These are phyloP conservation scores for Eremothecium sinecaudum DNA, from an alignment of 1,139 yeast genomes.

Conservation along the genomic window DNA sequence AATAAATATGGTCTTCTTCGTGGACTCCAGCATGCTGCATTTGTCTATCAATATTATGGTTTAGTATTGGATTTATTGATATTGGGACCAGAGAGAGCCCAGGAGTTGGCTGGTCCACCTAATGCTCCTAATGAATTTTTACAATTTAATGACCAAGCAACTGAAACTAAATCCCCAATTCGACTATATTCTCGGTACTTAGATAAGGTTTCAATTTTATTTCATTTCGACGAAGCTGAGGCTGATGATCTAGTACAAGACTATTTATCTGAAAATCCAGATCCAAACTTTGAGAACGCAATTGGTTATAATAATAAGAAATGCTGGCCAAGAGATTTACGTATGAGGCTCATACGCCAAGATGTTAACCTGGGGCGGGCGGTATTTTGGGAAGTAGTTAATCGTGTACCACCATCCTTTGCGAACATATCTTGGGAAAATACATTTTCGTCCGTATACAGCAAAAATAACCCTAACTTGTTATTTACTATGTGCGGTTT, in stretches of 20 bases:
- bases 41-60: conserved; percentile 85
- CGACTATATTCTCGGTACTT: conserved; percentile 73
- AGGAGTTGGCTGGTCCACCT: conserved; percentile 75
- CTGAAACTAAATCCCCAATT: conserved; percentile 64
- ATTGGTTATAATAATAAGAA: conserved; percentile 80
- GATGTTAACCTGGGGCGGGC: conserved; percentile 93
- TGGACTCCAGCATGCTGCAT: conserved; percentile 86
- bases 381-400: conserved; percentile 79
- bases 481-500: conserved; percentile 91
- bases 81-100: conserved; percentile 79
- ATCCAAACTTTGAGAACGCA: conserved; percentile 80
- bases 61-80: conserved; percentile 71
- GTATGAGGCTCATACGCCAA: conserved; percentile 85
- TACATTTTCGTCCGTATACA: conserved; percentile 78
- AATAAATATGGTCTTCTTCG: conserved; percentile 81
- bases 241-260: conserved; percentile 69
- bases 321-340: conserved; percentile 90
- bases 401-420: conserved; percentile 68
- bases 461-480: conserved; percentile 80
- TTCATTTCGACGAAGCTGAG: conserved; percentile 65
- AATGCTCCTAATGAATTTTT: conserved; percentile 66
- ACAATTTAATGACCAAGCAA: conserved; percentile 51
- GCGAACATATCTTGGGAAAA: conserved; percentile 73
- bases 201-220: conserved; percentile 72
- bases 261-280: conserved; percentile 75